Conservation (phyloP, 768 basidiomycete genomes). For the Chalciporus piperatus region DNA sequence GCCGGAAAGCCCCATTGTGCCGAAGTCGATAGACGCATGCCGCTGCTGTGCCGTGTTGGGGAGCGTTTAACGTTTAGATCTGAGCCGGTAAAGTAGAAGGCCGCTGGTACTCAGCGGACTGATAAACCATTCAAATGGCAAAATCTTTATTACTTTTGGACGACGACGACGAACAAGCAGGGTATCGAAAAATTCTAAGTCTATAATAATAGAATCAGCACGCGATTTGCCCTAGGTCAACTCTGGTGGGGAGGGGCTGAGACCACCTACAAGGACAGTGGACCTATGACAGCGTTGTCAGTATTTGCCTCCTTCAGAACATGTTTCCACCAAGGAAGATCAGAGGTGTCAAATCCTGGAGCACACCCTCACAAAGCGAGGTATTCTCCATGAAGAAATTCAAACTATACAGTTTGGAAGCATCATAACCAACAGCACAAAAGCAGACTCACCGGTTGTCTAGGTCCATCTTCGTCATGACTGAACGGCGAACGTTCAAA, state of each 20-base stretch:
- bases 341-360: slow-evolving; percentile 68
- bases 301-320: background rate
- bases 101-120: too few relatives aligned
- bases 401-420: slow-evolving; percentile 48
- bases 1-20: too few relatives aligned
- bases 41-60: too few relatives aligned
- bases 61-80: too few relatives aligned
- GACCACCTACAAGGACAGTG: background rate
- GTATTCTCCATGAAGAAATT: slow-evolving; percentile 95
- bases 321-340: background rate
- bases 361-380: slow-evolving; percentile 54
- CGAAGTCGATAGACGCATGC: too few relatives aligned
- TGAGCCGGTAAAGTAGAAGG: too few relatives aligned
- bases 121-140: too few relatives aligned
- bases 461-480: slow-evolving; percentile 1
- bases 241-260: background rate
- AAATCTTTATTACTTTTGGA: too few relatives aligned
- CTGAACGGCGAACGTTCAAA: slow-evolving; percentile 52
- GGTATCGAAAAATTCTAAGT: background rate
- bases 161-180: too few relatives aligned
- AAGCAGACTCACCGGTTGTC: slow-evolving; percentile 21
- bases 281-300: slow-evolving; percentile 8
- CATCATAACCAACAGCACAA: slow-evolving; percentile 48
- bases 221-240: background rate
- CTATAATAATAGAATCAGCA: background rate